Evolutionary conservation across 352 stramenopile species (phyloP), one percentile per base, ranked within the genome.

Genomic region (Peronospora belbahrii): DNA sequence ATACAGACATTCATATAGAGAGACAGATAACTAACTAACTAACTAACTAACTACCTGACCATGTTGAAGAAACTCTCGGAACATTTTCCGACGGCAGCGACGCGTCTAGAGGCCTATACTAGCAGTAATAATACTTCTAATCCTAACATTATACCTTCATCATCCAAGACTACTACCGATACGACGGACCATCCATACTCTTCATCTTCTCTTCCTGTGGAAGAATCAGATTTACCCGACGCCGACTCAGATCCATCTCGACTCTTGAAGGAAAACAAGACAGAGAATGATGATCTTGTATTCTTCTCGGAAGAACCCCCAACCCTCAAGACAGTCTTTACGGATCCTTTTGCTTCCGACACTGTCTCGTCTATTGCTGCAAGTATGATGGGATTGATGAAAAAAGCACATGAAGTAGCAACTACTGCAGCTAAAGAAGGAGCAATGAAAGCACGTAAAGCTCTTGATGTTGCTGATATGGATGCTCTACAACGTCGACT

Each of bases 11-110:
- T n/a, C n/a, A n/a, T n/a, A n/a, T n/a, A n/a, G n/a, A n/a, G n/a
- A n/a, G n/a, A n/a, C n/a, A n/a, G n/a, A n/a, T n/a, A n/a, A n/a
- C n/a, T n/a, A n/a, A n/a, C n/a, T n/a, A n/a, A n/a, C n/a, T n/a
- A n/a, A n/a, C n/a, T n/a, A n/a, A n/a, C n/a, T n/a, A n/a, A n/a
- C n/a, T n/a, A n/a, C n/a, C n/a, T 7, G 23, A 45, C 6, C 30
- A 90, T 90, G 78, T 71, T 90, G 54, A 90, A 87, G 70, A 82
- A 70, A 48, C 64, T 88, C 15, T 76, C 78, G 24, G 75, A 90
- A 59, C 71, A 74, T 35, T 87, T 90, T 62, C 78, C 78, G 17
- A 64, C 61, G 34, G 74, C 75, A 5, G 78, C 74, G 18, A 85
- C 81, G 50, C 72, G 77, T 24, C 60, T 83, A 37, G 77, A 89